These are phyloP conservation scores for Sodiomyces alkalinus DNA, from an alignment of 2,329 filamentous ascomycete genomes.

Conservation along the genomic window DNA sequence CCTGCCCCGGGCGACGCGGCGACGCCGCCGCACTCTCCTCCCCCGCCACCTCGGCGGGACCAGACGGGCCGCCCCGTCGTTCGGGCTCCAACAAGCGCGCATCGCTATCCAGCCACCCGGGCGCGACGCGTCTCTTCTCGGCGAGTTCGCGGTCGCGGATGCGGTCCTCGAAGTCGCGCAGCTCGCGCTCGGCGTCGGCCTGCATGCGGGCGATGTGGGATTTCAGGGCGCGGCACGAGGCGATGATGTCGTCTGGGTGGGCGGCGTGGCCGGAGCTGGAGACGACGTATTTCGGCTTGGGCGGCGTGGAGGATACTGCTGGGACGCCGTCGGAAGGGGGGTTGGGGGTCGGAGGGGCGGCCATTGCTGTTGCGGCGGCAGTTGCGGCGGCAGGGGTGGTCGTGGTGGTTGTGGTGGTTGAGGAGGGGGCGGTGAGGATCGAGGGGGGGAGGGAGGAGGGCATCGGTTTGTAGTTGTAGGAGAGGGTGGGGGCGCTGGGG, in stretches of 20 bases:
- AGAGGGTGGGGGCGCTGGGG: conserved; percentile 76
- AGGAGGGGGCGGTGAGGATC: conserved; percentile 35
- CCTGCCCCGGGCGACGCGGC: conserved; percentile 9
- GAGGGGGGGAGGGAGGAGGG: conserved; percentile 74
- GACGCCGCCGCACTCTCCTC: conserved; percentile 7
- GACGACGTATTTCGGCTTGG: conserved; percentile 56
- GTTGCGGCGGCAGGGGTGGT: conserved; percentile 23
- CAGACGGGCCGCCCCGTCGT: conserved; percentile 19
- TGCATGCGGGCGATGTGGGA: conserved; percentile 58
- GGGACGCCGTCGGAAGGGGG: conserved; percentile 17
- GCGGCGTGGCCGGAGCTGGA: conserved; percentile 68
- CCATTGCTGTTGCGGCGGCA: conserved; percentile 2
- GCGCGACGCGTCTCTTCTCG: conserved; percentile 66
- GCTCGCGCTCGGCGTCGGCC: conserved; percentile 48
- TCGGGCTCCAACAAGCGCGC: conserved; percentile 54
- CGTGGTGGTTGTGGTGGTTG: conserved; percentile 51
- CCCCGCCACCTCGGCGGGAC: conserved; percentile 9
- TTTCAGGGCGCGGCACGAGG: conserved; percentile 65
- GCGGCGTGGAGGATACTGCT: neutral
- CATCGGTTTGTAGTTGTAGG: conserved; percentile 87
- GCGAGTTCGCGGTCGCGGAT: conserved; percentile 52
- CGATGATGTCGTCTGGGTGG: conserved; percentile 73
- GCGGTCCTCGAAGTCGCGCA: conserved; percentile 55
- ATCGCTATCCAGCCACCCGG: conserved; percentile 68
- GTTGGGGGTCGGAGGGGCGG: conserved; percentile 17